Conservation (phyloP, 371 early-diverging fungal genomes). For the Mortierella sp. region DNA sequence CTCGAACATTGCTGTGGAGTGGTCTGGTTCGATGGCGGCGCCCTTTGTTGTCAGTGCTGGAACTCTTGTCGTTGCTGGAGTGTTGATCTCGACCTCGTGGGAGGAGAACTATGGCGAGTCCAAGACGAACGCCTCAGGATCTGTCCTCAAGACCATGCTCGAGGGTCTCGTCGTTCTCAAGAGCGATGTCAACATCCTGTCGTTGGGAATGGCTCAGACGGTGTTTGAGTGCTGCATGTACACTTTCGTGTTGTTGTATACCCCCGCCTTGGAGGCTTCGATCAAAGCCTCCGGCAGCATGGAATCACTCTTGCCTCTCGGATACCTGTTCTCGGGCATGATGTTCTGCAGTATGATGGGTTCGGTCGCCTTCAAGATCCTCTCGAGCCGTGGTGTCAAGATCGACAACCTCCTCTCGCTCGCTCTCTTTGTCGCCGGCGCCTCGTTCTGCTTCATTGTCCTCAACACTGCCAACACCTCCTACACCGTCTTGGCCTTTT, state of each 20-base stretch:
- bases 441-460: conserved; percentile 48
- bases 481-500: conserved; percentile 55
- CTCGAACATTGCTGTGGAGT: conserved; percentile 70
- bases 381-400: conserved; percentile 37
- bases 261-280: conserved; percentile 73
- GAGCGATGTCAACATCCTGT: conserved; percentile 68
- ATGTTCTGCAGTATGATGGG: conserved; percentile 86
- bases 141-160: conserved; percentile 48
- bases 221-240: conserved; percentile 88
- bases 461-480: conserved; percentile 33
- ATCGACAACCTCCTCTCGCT: conserved; percentile 43
- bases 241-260: conserved; percentile 84
- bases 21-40: conserved; percentile 65
- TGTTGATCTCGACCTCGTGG: conserved; percentile 71
- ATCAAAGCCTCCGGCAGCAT: conserved; percentile 30
- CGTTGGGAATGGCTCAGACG: conserved; percentile 79
- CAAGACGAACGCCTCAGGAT: conserved; percentile 43
- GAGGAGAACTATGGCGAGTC: conserved; percentile 80
- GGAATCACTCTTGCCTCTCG: conserved; percentile 60
- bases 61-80: conserved; percentile 63
- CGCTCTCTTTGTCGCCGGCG: conserved; percentile 39
- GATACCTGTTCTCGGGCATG: conserved; percentile 77
- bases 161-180: conserved; percentile 57
- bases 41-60: conserved; percentile 74
- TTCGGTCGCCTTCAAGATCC: conserved; percentile 71